phyloP scores from a whole-genome alignment of 2,329 filamentous ascomycete genomes.

The Raffaelea albimanens region DNA sequence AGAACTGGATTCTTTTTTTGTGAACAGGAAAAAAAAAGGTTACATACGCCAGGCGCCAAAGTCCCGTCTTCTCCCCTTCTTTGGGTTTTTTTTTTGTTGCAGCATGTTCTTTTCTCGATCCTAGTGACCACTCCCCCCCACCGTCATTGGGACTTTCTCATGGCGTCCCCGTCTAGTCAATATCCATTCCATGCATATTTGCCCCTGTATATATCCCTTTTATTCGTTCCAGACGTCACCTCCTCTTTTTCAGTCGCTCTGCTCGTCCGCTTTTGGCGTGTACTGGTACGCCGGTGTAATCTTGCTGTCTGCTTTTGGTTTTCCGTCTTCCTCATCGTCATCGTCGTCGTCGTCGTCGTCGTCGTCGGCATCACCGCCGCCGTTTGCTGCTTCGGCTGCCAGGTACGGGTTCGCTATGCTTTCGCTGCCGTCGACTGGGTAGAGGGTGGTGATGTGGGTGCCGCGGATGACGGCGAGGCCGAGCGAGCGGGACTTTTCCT shows the following conservation, averaged over 20 bases:
- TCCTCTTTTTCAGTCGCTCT: constrained; percentile 3
- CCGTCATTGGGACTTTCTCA: too few species aligned
- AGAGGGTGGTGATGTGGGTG: constrained; percentile 85
- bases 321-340: not conserved
- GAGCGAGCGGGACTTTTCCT: constrained; percentile 69
- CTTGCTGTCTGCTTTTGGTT: not conserved
- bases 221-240: not conserved
- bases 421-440: constrained; percentile 88
- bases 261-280: constrained; percentile 9
- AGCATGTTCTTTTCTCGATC: too few species aligned
- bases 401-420: constrained; percentile 92
- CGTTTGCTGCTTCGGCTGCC: constrained; percentile 42
- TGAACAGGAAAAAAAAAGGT: too few species aligned
- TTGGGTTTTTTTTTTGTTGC: not conserved
- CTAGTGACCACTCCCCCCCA: too few species aligned
- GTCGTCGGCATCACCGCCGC: constrained; percentile 34
- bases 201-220: too few species aligned
- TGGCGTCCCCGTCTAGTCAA: too few species aligned
- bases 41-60: too few species aligned
- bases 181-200: too few species aligned
- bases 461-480: constrained; percentile 86
- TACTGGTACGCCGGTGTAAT: constrained; percentile 13
- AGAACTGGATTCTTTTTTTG: too few species aligned
- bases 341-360: not conserved
- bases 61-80: not conserved